Evolutionary conservation across 192 early-diverging fungal genomes (phyloP), one percentile per base, ranked within the genome.

Genomic region (Coemansia umbellata): DNA sequence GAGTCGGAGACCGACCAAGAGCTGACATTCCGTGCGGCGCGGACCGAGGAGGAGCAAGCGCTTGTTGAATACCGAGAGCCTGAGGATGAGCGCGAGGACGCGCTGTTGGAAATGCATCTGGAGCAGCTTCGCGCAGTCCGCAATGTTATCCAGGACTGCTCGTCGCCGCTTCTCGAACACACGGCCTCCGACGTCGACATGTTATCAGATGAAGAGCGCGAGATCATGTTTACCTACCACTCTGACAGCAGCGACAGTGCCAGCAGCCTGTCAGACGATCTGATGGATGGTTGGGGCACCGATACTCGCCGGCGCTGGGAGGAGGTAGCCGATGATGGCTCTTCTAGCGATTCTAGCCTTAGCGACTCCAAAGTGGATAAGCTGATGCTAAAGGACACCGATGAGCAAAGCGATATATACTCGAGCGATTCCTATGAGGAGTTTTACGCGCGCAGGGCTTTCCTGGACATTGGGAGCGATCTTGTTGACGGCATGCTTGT

Each of bases 341-440:
- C 48, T 0, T 36, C 50, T 50, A 58, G 63, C 53, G 56, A 63
- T 21, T 66, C 66, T 1, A 58, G 55, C 22, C 18, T 76, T 5
- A 66, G 58, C 50, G 62, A 75, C 22, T 53, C 66, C 30, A 64
- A 63, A 19, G 49, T 64, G 8, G 50, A 63, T 33, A 40, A 47
- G 31, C 45, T 74, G 53, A 62, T 58, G 19, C 60, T 63, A 14
- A 55, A 64, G 31, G 66, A 57, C 33, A 62, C 56, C 32, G 55
- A 58, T 32, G 66, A 65, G 19, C 56, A 60, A 30, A 64, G 66
- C 53, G 44, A 50, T 44, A 22, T 60, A 40, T 68, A 69, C 23
- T 76, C 73, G 3, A 69, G 66, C 48, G 66, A 76, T 48, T 67
- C 71, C 13, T 61, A 65, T 21, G 66, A 69, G 49, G 73, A 69